Conservation (phyloP, 345 rosid species). For the Eucalyptus polybractea region DNA sequence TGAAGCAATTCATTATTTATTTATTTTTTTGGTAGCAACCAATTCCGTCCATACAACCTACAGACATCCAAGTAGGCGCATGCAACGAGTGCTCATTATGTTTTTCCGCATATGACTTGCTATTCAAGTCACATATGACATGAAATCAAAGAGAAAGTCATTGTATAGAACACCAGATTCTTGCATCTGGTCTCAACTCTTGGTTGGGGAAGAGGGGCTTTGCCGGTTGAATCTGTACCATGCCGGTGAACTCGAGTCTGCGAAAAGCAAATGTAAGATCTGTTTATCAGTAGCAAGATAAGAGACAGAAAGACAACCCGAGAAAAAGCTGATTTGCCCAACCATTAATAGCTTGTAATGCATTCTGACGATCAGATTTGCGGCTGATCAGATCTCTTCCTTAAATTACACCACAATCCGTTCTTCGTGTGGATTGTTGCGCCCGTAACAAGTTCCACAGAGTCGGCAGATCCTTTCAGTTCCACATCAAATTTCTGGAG, state of each 20-base stretch:
- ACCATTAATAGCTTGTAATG: not conserved
- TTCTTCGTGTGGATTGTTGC: constrained; percentile 85
- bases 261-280: not conserved
- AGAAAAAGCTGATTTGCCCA: not conserved
- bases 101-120: not conserved
- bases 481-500: constrained; percentile 69
- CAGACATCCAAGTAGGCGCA: not conserved
- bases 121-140: not conserved
- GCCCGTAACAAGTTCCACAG: constrained; percentile 75
- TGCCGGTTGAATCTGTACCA: not conserved
- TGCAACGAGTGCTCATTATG: not conserved
- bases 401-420: constrained; percentile 84
- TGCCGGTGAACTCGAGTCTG: not conserved
- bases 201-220: not conserved
- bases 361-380: not conserved
- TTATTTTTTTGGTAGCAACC: not conserved
- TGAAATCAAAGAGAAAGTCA: not conserved
- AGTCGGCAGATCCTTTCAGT: constrained; percentile 56
- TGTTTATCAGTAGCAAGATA: not conserved
- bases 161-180: not conserved
- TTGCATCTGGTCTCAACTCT: not conserved
- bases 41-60: not conserved
- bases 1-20: not conserved
- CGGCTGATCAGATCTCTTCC: constrained; percentile 24
- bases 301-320: not conserved